phyloP scores from a whole-genome alignment of 148 eudicot species.

The Rhododendron griersonianum region DNA sequence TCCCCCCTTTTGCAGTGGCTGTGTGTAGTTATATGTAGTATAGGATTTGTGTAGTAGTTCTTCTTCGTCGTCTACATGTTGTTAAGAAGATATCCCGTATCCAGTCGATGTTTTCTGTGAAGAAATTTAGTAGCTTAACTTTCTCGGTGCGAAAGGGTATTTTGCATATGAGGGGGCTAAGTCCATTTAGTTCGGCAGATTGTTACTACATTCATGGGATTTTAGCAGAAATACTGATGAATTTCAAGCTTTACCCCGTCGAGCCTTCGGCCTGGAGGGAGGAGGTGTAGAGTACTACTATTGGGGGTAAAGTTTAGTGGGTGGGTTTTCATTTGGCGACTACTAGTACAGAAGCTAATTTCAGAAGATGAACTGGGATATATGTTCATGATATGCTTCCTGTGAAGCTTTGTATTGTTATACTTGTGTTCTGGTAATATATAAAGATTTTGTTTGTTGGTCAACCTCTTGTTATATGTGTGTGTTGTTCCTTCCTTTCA shows the following conservation, averaged over 20 bases:
- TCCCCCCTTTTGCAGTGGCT: constrained; percentile 10
- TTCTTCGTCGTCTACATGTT: not conserved
- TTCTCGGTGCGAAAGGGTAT: not conserved
- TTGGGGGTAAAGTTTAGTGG: constrained; percentile 5
- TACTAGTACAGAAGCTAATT: constrained; percentile 17
- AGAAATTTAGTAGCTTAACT: not conserved
- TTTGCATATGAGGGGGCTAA: not conserved
- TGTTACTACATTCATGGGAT: not conserved
- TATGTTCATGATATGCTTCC: constrained; percentile 11
- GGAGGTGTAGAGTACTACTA: not conserved
- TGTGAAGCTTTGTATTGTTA: constrained; percentile 15
- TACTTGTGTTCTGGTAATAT: constrained; percentile 11
- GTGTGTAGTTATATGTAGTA: constrained; percentile 23
- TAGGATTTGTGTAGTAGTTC: not conserved
- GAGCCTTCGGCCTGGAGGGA: not conserved
- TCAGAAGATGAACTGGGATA: constrained; percentile 12
- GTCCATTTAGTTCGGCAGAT: not conserved
- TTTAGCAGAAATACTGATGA: not conserved
- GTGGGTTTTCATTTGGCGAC: not conserved
- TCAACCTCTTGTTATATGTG: not conserved
- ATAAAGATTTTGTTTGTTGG: constrained; percentile 17
- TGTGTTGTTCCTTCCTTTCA: not conserved
- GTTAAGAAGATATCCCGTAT: not conserved
- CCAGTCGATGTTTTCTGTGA: not conserved
- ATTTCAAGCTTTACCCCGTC: constrained; percentile 8